Conservation (phyloP, 768 basidiomycete genomes). For the Hygrophoropsis aurantiaca region DNA sequence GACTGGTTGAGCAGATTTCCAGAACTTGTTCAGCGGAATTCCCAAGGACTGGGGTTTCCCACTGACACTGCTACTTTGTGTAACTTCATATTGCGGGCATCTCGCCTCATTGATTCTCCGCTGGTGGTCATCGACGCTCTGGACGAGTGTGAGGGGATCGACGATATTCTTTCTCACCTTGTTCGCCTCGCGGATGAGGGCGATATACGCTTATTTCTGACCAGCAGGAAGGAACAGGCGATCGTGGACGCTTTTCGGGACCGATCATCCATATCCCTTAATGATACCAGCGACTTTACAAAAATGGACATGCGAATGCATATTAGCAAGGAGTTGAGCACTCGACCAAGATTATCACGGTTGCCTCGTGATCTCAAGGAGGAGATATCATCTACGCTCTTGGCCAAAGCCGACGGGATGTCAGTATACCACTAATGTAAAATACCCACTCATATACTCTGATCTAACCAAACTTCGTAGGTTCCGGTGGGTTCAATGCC, state of each 20-base stretch:
- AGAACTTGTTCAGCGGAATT: constrained; percentile 11
- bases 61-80: constrained; percentile 10
- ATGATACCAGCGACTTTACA: constrained; percentile 19
- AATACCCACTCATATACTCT: background rate
- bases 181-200: constrained; percentile 19
- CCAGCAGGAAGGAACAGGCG: constrained; percentile 21
- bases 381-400: constrained; percentile 16
- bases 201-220: constrained; percentile 21
- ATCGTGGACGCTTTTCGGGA: constrained; percentile 15
- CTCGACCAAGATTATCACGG: constrained; percentile 19
- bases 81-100: constrained; percentile 19
- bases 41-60: constrained; percentile 19
- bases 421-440: constrained; percentile 6
- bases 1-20: constrained; percentile 21
- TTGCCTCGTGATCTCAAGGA: constrained; percentile 22
- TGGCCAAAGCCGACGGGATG: constrained; percentile 15
- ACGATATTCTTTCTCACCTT: constrained; percentile 17
- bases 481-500: constrained; percentile 28
- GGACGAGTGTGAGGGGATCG: constrained; percentile 24
- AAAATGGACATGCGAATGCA: constrained; percentile 21
- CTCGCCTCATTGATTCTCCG: constrained; percentile 20
- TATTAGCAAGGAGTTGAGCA: constrained; percentile 23
- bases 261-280: constrained; percentile 19
- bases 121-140: constrained; percentile 23
- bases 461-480: constrained; percentile 4